Evolutionary conservation across 2,329 filamentous ascomycete species (phyloP).

Genomic region (Monosporascus sp.): DNA sequence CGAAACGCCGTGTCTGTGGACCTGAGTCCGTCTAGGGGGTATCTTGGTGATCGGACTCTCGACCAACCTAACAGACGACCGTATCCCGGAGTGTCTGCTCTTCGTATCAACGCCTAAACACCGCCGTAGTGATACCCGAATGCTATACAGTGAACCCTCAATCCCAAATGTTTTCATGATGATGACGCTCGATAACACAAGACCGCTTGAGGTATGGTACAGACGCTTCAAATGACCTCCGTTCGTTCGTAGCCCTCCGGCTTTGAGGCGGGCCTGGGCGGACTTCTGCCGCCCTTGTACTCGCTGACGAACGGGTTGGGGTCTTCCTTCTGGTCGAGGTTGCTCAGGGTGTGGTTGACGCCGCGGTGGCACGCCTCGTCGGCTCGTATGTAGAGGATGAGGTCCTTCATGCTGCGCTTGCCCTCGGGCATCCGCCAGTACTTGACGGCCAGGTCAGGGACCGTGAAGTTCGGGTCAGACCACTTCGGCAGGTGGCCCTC

Average conservation of each 20-base stretch:
- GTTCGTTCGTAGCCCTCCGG: conserved; percentile 76
- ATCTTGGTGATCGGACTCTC: background rate
- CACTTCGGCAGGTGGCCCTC: conserved; percentile 78
- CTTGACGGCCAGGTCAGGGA: conserved; percentile 82
- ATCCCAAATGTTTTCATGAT: background rate
- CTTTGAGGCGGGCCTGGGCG: conserved; percentile 63
- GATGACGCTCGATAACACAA: background rate
- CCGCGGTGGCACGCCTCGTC: conserved; percentile 88
- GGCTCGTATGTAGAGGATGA: conserved; percentile 84
- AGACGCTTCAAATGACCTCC: conserved; percentile 60
- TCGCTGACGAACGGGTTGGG: conserved; percentile 87
- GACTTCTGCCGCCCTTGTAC: conserved; percentile 64
- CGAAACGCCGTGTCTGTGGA: background rate
- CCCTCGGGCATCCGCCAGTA: conserved; percentile 96
- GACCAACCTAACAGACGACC: background rate
- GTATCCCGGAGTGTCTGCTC: background rate
- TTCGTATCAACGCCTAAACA: background rate
- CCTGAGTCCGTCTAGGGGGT: background rate
- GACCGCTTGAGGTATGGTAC: no score
- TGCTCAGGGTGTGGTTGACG: conserved; percentile 92
- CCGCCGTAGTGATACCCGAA: background rate
- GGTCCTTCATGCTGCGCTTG: conserved; percentile 74
- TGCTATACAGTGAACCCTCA: background rate
- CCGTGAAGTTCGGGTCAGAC: conserved; percentile 62
- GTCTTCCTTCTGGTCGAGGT: conserved; percentile 78